phyloP scores from a whole-genome alignment of 176 grass and related monocot species.

The Paspalum notatum region DNA sequence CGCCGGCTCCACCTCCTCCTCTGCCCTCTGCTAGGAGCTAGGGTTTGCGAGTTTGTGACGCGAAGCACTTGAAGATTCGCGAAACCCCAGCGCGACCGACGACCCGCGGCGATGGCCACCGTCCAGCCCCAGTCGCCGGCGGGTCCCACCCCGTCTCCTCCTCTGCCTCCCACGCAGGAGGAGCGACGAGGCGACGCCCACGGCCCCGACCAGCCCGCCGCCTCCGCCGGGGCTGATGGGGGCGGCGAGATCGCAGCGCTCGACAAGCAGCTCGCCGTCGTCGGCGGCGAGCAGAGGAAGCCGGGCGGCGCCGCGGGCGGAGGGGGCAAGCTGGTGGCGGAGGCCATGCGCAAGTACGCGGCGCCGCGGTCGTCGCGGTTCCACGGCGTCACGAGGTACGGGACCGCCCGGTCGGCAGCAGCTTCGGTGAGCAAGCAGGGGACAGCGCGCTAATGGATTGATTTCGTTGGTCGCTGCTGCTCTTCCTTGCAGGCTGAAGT shows the following conservation, averaged over 20 bases:
- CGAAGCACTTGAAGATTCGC: constrained; percentile 53
- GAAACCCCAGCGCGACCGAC: constrained; percentile 17
- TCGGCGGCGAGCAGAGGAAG: background rate
- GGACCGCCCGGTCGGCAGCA: too few species aligned
- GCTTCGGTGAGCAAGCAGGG: too few species aligned
- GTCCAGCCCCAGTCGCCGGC: constrained; percentile 33
- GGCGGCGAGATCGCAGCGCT: constrained; percentile 51
- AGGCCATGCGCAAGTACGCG: constrained; percentile 80
- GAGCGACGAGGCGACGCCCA: background rate
- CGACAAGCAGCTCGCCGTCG: constrained; percentile 47
- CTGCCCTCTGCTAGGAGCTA: background rate
- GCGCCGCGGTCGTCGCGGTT: constrained; percentile 78
- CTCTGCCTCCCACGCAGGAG: background rate
- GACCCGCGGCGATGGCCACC: constrained; percentile 42
- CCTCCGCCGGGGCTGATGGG: background rate
- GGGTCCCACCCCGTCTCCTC: constrained; percentile 18
- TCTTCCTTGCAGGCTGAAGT: constrained; percentile 61
- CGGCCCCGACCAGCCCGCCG: constrained; percentile 4
- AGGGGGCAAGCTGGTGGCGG: constrained; percentile 61
- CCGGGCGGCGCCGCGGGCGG: background rate
- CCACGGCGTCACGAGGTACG: constrained; percentile 92
- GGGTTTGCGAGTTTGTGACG: constrained; percentile 24
- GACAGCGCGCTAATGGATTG: background rate
- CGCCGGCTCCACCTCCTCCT: background rate
- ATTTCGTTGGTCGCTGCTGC: background rate